phyloP scores from a whole-genome alignment of 805 yeast species.

The Zygotorulaspora sp. region DNA sequence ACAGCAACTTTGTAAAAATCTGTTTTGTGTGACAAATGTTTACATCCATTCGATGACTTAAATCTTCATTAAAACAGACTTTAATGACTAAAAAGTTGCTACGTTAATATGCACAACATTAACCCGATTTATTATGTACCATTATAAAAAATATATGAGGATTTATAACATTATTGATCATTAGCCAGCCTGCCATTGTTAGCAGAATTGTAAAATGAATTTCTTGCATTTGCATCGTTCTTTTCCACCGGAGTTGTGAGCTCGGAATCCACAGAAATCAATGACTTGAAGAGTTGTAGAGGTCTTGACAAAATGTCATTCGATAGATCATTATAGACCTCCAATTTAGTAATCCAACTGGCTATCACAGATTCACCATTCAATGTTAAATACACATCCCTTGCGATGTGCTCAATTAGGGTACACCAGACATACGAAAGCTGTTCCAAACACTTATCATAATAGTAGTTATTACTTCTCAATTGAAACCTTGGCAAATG shows the following conservation, averaged over 20 bases:
- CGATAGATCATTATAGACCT: conserved; percentile 24
- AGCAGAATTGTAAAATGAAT: background rate
- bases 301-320: conserved; percentile 27
- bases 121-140: background rate
- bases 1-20: no score
- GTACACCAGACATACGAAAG: conserved; percentile 33
- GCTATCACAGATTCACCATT: conserved; percentile 17
- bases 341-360: conserved; percentile 24
- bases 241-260: conserved; percentile 1
- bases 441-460: conserved; percentile 36
- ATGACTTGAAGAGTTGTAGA: conserved; percentile 24
- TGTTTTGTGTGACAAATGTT: no score
- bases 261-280: conserved; percentile 13
- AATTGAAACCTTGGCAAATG: conserved; percentile 32
- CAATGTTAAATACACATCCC: conserved; percentile 19
- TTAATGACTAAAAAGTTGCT: no score
- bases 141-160: no score
- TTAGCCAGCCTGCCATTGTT: conserved; percentile 8
- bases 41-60: no score
- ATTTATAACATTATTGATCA: conserved; percentile 7
- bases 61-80: no score
- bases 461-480: conserved; percentile 35
- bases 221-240: background rate
- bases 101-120: background rate
- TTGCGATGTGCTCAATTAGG: conserved; percentile 27